phyloP scores from a whole-genome alignment of 495 filamentous ascomycete species.

The Lophiotrema nucula region DNA sequence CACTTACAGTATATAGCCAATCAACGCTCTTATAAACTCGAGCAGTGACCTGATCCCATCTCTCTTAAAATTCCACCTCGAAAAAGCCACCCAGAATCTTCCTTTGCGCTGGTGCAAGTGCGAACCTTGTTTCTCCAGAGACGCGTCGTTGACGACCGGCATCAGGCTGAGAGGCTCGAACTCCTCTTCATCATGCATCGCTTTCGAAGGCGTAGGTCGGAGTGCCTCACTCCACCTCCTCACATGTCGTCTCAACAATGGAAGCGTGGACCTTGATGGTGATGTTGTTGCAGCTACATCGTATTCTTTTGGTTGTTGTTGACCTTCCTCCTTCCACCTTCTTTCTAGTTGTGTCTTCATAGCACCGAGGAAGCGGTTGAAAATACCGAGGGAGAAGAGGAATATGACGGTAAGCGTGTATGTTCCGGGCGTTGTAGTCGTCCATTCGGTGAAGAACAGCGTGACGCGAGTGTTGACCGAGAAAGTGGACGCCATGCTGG shows the following conservation, averaged over 20 bases:
- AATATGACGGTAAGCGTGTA: constrained; percentile 17
- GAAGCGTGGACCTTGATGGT: neutral
- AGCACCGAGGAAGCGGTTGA: constrained; percentile 17
- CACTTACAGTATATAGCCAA: constrained; percentile 17
- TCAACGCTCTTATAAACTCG: constrained; percentile 13
- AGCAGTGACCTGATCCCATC: constrained; percentile 6
- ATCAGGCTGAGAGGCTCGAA: constrained; percentile 7
- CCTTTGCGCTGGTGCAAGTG: no score
- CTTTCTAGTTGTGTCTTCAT: constrained; percentile 13
- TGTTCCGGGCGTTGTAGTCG: constrained; percentile 3
- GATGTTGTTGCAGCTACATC: neutral
- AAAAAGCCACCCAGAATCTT: constrained; percentile 1
- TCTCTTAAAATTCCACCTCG: constrained; percentile 8
- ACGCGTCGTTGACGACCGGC: neutral
- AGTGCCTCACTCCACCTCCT: constrained; percentile 8
- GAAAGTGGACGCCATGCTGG: constrained; percentile 17
- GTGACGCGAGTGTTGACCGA: constrained; percentile 6
- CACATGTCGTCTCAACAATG: neutral
- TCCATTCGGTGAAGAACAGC: constrained; percentile 17
- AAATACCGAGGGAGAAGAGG: constrained; percentile 13
- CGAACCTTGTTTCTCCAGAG: no score
- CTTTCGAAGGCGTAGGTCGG: neutral
- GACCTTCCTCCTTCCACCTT: constrained; percentile 4
- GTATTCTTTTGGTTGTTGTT: neutral
- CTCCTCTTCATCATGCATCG: constrained; percentile 7